Base-by-base conservation (phyloP, 176 grass and related monocot species). In the Phyllostachys edulis region DNA sequence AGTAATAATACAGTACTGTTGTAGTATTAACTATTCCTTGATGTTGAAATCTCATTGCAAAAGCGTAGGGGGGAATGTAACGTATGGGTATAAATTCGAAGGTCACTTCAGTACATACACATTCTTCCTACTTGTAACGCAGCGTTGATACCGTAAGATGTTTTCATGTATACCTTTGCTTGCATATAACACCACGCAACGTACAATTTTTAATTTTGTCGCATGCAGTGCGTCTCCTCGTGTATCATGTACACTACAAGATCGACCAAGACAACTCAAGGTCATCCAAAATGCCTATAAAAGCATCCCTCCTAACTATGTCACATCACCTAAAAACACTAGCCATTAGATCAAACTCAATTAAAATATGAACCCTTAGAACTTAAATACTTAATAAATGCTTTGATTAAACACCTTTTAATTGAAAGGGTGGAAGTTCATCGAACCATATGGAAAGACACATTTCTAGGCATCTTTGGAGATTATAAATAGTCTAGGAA, bases 31-130 rank as follows among this genome's bases (percentile, higher is more conserved):
- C 55, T 86, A 82, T 85, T 80, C 59, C 57, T 54, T 79, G 78
- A 89, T 32, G 83, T 83, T 63, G 83, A 89, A 83, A 34, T 83
- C 66, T 85, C 69, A 65, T 72, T 11, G 60, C 50, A 55, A 75
- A 87, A 73, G 21, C 32, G 66, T 38, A 71, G 64, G 5, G 36
- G 5, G 11, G 67, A 67, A 42, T 7, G 72, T 29, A 77, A 37
- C 21, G 26, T 78, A 63, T 44, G 18, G 62, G 71, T 76, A 82
- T 59, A 82, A 44, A 86, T 86, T 63, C 76, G 17, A 77, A 70
- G n/a, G 55, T 81, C 70, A 54, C 63, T 54, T 78, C 51, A 44
- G 65, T 65, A 73, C 51, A 45, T 21, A 12, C 38, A 50, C 18
- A 67, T 80, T 68, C 64, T 60, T 14, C 14, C 55, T 36, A 8